phyloP scores from a whole-genome alignment of 2,329 filamentous ascomycete species.

The Sclerotiophoma versabilis region DNA sequence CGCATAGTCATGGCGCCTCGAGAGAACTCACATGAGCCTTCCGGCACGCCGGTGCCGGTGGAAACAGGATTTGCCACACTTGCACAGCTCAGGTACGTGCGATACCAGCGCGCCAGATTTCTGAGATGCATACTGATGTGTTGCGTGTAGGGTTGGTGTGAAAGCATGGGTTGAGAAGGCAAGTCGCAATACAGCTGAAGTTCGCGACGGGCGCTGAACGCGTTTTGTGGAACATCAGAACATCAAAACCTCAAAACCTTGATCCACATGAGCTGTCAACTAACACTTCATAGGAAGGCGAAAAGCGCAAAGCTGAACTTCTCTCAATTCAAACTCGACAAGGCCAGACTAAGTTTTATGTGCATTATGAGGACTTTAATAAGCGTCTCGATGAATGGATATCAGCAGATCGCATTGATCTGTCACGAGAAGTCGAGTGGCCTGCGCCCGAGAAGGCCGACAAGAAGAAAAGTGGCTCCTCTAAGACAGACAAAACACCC shows the following conservation, averaged over 20 bases:
- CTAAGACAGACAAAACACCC: conserved; percentile 48
- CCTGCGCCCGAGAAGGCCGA: conserved; percentile 89
- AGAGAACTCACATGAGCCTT: conserved; percentile 61
- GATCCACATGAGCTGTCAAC: neutral
- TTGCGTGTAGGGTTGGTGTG: conserved; percentile 64
- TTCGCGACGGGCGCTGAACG: conserved; percentile 10
- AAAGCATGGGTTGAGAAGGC: conserved; percentile 76
- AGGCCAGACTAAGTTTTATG: conserved; percentile 88
- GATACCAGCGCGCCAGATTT: conserved; percentile 34
- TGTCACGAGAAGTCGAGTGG: conserved; percentile 93
- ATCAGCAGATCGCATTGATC: conserved; percentile 79
- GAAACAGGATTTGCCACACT: conserved; percentile 85
- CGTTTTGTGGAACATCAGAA: conserved; percentile 21
- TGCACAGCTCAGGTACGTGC: conserved; percentile 76
- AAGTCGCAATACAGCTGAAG: conserved; percentile 38
- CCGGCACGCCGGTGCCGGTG: conserved; percentile 64
- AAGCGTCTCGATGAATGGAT: conserved; percentile 93
- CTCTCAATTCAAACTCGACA: conserved; percentile 92
- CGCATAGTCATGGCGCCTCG: conserved; percentile 60
- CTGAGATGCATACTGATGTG: conserved; percentile 38
- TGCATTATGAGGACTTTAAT: conserved; percentile 98
- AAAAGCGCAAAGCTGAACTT: conserved; percentile 91
- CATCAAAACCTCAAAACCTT: neutral
- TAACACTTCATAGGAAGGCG: conserved; percentile 68
- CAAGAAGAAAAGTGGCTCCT: conserved; percentile 74